Evolutionary conservation across 2,329 filamentous ascomycete genomes (phyloP).

Genomic region (Aureobasidium sp.): DNA sequence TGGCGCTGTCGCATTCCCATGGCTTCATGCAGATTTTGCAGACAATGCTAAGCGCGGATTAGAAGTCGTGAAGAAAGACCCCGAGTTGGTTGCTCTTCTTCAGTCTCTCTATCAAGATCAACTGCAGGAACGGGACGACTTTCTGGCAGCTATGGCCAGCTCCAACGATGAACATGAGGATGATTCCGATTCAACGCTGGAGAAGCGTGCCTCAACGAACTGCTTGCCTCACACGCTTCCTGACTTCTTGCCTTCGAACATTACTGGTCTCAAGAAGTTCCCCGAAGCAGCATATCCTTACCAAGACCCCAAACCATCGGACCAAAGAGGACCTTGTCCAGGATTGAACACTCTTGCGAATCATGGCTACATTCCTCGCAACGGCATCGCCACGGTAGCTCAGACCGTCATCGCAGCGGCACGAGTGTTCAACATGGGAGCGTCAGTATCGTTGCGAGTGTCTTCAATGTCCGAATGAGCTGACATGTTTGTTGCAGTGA

Average conservation of each 20-base stretch:
- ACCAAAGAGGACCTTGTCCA: conserved; percentile 2
- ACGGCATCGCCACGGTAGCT: conserved; percentile 13
- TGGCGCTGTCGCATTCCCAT: not conserved
- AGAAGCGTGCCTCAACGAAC: not conserved
- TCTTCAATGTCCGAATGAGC: not conserved
- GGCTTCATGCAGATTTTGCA: not conserved
- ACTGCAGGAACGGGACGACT: conserved; percentile 7
- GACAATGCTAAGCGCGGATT: not conserved
- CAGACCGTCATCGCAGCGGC: conserved; percentile 4
- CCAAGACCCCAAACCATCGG: not conserved
- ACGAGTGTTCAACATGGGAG: conserved; percentile 17
- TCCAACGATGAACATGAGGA: not conserved
- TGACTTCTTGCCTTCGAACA: conserved; percentile 9
- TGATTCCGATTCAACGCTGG: not conserved
- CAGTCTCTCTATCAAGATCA: conserved; percentile 2
- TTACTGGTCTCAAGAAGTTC: conserved; percentile 9
- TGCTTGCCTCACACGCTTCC: conserved; percentile 11
- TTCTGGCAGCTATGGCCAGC: not conserved
- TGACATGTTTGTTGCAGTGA: not conserved
- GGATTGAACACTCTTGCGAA: conserved; percentile 24
- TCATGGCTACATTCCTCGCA: conserved; percentile 23
- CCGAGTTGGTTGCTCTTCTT: conserved; percentile 3
- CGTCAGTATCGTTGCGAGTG: not conserved
- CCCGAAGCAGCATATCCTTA: conserved; percentile 11
- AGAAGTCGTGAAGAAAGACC: conserved; percentile 8